Evolutionary conservation across 306 rosid species (phyloP), one percentile per base, ranked within the genome.

Genomic region (Vicia faba): DNA sequence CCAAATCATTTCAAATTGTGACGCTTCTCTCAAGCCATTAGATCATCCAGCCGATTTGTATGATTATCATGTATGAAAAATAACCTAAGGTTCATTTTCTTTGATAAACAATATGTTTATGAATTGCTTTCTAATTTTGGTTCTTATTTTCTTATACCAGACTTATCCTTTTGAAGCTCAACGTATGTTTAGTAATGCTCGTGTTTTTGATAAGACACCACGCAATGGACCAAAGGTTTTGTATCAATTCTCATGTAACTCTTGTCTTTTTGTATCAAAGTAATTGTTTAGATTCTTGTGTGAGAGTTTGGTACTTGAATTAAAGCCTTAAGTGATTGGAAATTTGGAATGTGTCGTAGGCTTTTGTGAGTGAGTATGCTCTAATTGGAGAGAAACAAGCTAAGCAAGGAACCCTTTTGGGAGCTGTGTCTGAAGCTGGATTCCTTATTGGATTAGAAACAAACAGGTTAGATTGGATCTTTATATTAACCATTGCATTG

Each of bases 331-430:
- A 51, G 33, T 73, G 56, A 64, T 67, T 54, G 14, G 8, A 23
- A 53, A 1, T 23, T 23, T 55, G 57, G 35, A 28, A 51, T 53
- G 18, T 36, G 64, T 39, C 46, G 6, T 79, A 92, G 98, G 98
- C 96, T 64, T 92, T 92, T 77, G 92, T 92, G 53, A 92, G 96
- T 61, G 98, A 92, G 69, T 89, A 92, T 83, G 98, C 96, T 29
- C 84, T 92, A 60, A 73, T 71, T 1, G 79, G 72, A 57, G 85
- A 66, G 51, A 84, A 77, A 8, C 16, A 53, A n/a, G 96, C 81
- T 1, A 66, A 80, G 44, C 28, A 15, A 36, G 96, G 96, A 82
- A 84, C 86, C 76, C 82, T 92, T 69, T 68, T 87, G 1, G 96
- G 89, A 57, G 92, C 84, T 36, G 56, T 87, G 11, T 90, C 83